Conservation (phyloP, 1,284 basidiomycete genomes). For the Moniliophthora roreri region DNA sequence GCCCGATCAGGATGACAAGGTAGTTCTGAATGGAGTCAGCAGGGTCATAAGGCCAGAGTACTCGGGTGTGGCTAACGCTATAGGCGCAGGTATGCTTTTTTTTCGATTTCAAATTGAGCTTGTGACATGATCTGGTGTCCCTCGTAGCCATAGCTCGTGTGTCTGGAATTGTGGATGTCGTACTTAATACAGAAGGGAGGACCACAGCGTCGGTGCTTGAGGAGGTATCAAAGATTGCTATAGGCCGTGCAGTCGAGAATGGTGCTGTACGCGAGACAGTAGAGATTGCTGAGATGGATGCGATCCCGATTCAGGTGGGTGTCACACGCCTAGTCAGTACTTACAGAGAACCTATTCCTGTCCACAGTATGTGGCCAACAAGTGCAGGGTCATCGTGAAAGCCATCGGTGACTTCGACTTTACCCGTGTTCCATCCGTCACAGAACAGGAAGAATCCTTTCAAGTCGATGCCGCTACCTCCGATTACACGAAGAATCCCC, state of each 20-base stretch:
- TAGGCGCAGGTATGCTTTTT: constrained; percentile 48
- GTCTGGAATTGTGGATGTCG: constrained; percentile 36
- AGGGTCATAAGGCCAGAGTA: constrained; percentile 50
- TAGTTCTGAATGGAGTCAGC: constrained; percentile 43
- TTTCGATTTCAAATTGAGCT: neutral
- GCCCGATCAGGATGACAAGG: constrained; percentile 31
- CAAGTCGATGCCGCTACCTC: neutral
- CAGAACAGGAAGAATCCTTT: neutral
- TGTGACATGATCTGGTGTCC: neutral
- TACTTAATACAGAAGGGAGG: constrained; percentile 40
- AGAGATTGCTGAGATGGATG: constrained; percentile 36
- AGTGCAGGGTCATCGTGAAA: constrained; percentile 51
- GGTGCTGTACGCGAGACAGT: constrained; percentile 32
- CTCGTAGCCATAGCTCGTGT: constrained; percentile 28
- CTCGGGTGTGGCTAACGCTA: constrained; percentile 59
- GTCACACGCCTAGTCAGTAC: neutral
- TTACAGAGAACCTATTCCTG: neutral
- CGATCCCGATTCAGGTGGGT: constrained; percentile 28
- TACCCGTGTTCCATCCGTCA: constrained; percentile 12
- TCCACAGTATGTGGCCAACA: constrained; percentile 43
- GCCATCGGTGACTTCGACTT: constrained; percentile 48
- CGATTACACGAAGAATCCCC: neutral
- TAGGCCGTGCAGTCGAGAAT: constrained; percentile 44
- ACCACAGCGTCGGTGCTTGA: constrained; percentile 42
- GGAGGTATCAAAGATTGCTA: constrained; percentile 37